Evolutionary conservation across 176 grass and related monocot genomes (phyloP).

Genomic region (Oryza meridionalis): DNA sequence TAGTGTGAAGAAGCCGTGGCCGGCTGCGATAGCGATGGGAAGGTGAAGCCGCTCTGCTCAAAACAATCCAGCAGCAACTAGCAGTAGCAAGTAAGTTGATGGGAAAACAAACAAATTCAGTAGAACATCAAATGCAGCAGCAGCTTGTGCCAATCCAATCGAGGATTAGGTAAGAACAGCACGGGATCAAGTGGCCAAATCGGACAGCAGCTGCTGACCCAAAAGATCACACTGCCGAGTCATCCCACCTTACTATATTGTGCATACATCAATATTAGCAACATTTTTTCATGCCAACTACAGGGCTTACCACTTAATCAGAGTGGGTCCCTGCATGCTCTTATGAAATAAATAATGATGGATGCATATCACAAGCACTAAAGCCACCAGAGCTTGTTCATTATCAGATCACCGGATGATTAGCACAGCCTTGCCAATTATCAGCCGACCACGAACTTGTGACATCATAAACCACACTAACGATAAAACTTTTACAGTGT

Average conservation of each 20-base stretch:
- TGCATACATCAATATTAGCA: background rate
- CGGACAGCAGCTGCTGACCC: conserved; percentile 40
- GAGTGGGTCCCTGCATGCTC: background rate
- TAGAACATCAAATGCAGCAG: background rate
- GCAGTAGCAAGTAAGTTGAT: background rate
- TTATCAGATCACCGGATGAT: background rate
- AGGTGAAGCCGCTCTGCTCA: background rate
- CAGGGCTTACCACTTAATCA: background rate
- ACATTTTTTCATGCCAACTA: background rate
- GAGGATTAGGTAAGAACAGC: conserved; percentile 1
- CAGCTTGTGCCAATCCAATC: background rate
- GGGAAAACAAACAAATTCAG: background rate
- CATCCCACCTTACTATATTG: conserved; percentile 29
- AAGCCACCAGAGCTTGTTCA: background rate
- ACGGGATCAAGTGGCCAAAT: conserved; percentile 46
- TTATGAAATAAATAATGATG: background rate
- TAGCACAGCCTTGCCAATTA: background rate
- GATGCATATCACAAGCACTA: background rate
- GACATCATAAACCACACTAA: background rate
- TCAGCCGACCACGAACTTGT: background rate
- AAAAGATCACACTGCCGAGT: conserved; percentile 49
- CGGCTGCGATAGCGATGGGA: background rate
- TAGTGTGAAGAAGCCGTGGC: background rate
- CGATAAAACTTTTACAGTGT: background rate
- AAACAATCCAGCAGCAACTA: too few relatives aligned